phyloP scores from a whole-genome alignment of 495 filamentous ascomycete genomes.

The Chlorociboria aeruginascens region DNA sequence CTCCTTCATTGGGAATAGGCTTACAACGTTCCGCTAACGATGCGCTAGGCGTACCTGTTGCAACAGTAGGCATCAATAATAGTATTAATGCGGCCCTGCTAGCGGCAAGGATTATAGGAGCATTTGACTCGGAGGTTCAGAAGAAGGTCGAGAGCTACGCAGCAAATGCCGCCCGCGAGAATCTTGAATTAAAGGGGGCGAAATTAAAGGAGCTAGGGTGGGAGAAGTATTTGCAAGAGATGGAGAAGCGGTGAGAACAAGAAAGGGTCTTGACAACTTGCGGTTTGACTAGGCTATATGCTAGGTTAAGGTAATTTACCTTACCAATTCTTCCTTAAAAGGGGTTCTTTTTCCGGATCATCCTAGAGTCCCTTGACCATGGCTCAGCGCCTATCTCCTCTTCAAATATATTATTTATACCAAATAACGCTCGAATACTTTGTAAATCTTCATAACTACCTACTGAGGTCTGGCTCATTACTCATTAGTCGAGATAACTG shows the following conservation, averaged over 20 bases:
- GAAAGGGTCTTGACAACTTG: not conserved
- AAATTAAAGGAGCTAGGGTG: not conserved
- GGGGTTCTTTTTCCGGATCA: too few relatives aligned
- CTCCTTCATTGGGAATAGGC: not conserved
- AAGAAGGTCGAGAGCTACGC: constrained; percentile 57
- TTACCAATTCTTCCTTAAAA: too few relatives aligned
- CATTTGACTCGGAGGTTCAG: constrained; percentile 44
- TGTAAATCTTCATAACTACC: too few relatives aligned
- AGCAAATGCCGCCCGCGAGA: constrained; percentile 44
- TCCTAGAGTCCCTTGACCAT: too few relatives aligned
- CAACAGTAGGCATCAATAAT: constrained; percentile 89
- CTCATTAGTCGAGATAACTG: too few relatives aligned
- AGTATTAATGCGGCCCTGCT: constrained; percentile 82
- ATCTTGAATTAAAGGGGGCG: not conserved
- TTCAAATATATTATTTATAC: too few relatives aligned
- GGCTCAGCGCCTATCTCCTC: too few relatives aligned
- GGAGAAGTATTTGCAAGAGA: not conserved
- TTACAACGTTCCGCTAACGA: constrained; percentile 4
- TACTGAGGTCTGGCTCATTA: too few relatives aligned
- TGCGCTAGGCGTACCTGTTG: constrained; percentile 60
- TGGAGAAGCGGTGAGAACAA: not conserved
- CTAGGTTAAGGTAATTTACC: too few relatives aligned
- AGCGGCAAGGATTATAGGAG: constrained; percentile 74
- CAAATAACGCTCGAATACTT: too few relatives aligned
- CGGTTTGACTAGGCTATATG: too few relatives aligned